Evolutionary conservation across 1,139 yeast genomes (phyloP), one percentile per base, ranked within the genome.

Genomic region (Taphrina betulina): DNA sequence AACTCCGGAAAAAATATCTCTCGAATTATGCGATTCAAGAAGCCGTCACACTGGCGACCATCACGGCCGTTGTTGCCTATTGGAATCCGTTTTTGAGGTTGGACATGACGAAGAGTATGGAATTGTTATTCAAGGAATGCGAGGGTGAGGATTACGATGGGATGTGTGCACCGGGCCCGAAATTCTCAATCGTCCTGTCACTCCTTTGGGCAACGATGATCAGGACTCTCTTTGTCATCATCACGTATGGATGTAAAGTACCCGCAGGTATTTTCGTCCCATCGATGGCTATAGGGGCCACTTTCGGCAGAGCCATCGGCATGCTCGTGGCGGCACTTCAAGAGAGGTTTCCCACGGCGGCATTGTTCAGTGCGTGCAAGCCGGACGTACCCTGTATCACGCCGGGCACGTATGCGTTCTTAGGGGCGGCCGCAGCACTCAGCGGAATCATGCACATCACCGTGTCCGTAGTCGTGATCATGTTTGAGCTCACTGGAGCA

Each of bases 221-320:
- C 8, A 75, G 98, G 58, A 80, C 83, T 71, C 63, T 77, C 0
- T 73, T 94, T 38, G 87, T 94, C 20, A 79, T 88, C 29, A 75
- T 92, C 10, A 85, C 97, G 0, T 94, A 94, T 67, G 96, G 96
- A 2, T 81, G 89, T 62, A 87, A 84, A 66, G 92, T 90, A 0
- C 97, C 97, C 1, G 95, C 96, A 1, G 97, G 96, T 17, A 89
- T 90, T 8, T 90, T 90, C 71, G 96, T 90, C 14, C 97, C 97
- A 0, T 87, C 96, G 0, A 85, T 90, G 94, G 96, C 96, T 0
- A 86, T 92, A 1, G 97, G 97, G 4, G 96, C 96, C 0, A 81
- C 95, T 1, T 89, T 90, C 73, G 96, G 96, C 2, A 76, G 97
- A 58, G 82, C 94, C 0, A 67, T 88, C 16, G 96, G 96, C 1